These are phyloP conservation scores for Phlebiopsis flavidoalba DNA, from an alignment of 768 basidiomycete genomes.

Conservation along the genomic window DNA sequence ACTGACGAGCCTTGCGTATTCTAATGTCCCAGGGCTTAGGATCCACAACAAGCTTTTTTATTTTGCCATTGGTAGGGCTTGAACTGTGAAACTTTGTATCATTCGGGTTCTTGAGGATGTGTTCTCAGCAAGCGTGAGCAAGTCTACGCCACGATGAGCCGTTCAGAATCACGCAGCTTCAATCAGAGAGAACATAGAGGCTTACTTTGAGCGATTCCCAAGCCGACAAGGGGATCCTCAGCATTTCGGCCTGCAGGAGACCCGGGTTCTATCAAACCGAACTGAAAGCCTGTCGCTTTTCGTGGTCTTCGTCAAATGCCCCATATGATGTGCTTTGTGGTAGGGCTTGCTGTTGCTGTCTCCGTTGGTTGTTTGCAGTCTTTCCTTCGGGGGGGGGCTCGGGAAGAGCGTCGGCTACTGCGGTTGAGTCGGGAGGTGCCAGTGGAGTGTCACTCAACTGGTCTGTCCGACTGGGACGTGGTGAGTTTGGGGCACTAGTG, in stretches of 20 bases:
- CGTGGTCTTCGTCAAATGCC: constrained; percentile 45
- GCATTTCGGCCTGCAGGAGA: constrained; percentile 68
- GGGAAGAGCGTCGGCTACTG: constrained; percentile 25
- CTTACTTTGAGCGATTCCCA: constrained; percentile 61
- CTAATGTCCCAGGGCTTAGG: constrained; percentile 69
- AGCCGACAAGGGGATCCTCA: constrained; percentile 51
- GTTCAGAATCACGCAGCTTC: constrained; percentile 6
- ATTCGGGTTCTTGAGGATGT: constrained; percentile 60
- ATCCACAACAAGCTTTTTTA: constrained; percentile 64
- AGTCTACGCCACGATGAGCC: constrained; percentile 37
- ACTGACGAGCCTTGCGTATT: constrained; percentile 76
- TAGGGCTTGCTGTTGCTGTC: constrained; percentile 5
- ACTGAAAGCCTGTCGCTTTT: constrained; percentile 66
- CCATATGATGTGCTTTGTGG: constrained; percentile 7
- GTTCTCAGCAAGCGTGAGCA: constrained; percentile 68
- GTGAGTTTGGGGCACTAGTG: not conserved
- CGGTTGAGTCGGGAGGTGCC: constrained; percentile 18
- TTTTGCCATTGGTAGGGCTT: constrained; percentile 67
- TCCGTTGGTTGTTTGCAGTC: constrained; percentile 17
- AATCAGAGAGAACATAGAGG: not conserved
- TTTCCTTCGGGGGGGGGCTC: no score
- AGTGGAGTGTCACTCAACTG: constrained; percentile 1
- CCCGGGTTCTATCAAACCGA: constrained; percentile 77
- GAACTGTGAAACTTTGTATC: constrained; percentile 70
- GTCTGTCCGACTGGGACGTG: not conserved